phyloP scores from a whole-genome alignment of 2,329 filamentous ascomycete species.

The Fusarium xylarioides region DNA sequence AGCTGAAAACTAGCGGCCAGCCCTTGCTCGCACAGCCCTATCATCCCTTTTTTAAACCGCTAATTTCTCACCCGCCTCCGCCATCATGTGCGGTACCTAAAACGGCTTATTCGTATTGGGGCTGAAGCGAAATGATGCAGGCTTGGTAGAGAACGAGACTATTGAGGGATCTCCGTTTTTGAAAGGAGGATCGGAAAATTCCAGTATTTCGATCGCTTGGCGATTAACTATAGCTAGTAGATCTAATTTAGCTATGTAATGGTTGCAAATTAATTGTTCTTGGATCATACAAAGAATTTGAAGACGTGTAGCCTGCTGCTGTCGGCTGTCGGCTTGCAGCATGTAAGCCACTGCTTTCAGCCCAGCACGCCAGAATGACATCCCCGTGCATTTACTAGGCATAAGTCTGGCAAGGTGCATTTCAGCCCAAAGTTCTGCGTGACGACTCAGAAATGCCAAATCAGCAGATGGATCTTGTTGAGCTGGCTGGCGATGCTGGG shows the following conservation, averaged over 20 bases:
- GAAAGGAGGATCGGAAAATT: not conserved
- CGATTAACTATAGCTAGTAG: no score
- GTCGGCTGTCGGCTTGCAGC: not conserved
- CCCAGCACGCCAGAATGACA: not conserved
- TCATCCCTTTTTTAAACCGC: not conserved
- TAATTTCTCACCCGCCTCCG: constrained; percentile 17
- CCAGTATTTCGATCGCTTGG: rapidly evolving
- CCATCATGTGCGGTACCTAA: not conserved
- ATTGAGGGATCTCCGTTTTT: not conserved
- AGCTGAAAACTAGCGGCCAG: constrained; percentile 16
- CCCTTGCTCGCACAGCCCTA: not conserved
- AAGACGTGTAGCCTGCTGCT: not conserved
- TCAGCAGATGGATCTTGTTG: no score
- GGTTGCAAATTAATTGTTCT: not conserved
- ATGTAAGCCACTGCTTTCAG: not conserved
- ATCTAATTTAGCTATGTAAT: rapidly evolving
- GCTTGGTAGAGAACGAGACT: not conserved
- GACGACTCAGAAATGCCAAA: no score
- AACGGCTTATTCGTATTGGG: not conserved
- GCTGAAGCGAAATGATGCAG: not conserved
- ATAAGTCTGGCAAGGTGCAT: not conserved
- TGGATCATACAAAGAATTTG: rapidly evolving
- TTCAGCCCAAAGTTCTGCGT: not conserved
- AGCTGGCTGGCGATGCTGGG: no score
- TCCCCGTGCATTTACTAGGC: no score